Evolutionary conservation across 148 eudicot species (phyloP).

Genomic region (Vaccinium myrtillus): DNA sequence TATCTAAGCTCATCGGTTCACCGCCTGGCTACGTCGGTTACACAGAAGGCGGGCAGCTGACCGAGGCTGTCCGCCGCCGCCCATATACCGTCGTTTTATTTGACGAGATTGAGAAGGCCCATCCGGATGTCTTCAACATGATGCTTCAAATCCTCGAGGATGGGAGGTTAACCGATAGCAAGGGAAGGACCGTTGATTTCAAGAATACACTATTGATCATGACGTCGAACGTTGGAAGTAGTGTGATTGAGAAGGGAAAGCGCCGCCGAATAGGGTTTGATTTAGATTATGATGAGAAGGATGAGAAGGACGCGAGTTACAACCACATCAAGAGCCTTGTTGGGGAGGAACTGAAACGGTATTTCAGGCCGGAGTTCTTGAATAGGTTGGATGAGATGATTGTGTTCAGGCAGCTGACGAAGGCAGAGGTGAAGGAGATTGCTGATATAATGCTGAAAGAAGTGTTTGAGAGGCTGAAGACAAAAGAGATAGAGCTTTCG

Average conservation of each 20-base stretch:
- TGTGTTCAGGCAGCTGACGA: constrained; percentile 44
- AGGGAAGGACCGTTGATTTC: constrained; percentile 53
- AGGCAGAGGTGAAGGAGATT: constrained; percentile 40
- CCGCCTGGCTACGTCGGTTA: constrained; percentile 60
- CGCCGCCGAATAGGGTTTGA: constrained; percentile 35
- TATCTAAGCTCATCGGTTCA: constrained; percentile 50
- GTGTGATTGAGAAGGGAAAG: constrained; percentile 39
- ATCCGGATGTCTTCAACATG: constrained; percentile 42
- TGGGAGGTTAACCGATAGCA: constrained; percentile 54
- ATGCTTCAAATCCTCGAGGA: constrained; percentile 63
- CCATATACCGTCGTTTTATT: constrained; percentile 48
- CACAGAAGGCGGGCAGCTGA: constrained; percentile 55
- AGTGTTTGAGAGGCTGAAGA: constrained; percentile 37
- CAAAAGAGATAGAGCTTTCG: constrained; percentile 38
- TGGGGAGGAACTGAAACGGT: constrained; percentile 37
- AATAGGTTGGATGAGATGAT: constrained; percentile 48
- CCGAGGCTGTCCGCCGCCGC: constrained; percentile 44
- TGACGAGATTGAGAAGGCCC: constrained; percentile 63
- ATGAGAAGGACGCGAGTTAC: constrained; percentile 36
- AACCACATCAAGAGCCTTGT: constrained; percentile 41
- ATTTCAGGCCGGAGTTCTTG: constrained; percentile 45
- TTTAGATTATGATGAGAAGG: constrained; percentile 31
- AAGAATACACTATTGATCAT: constrained; percentile 46
- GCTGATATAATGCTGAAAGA: constrained; percentile 42
- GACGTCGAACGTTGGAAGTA: constrained; percentile 55